Evolutionary conservation across 208 protist genomes (phyloP).

Genomic region (Trypanosoma conorhini): DNA sequence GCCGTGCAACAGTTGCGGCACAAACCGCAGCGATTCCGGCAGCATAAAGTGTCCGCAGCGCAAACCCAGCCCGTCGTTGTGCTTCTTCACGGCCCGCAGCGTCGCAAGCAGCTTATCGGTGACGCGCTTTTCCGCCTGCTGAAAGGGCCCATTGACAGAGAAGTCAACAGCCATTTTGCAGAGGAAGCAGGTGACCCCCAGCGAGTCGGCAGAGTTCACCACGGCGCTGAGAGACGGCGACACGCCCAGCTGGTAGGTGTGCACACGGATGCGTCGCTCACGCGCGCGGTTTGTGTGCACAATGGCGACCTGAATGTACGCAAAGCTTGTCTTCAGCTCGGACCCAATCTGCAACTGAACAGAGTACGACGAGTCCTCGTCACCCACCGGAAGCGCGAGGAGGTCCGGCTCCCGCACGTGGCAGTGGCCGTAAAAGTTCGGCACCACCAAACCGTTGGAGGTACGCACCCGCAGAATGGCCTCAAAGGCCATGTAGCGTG

Average conservation of each 20-base stretch:
- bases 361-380: constrained; percentile 89
- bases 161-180: constrained; percentile 75
- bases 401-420: constrained; percentile 95
- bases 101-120: constrained; percentile 54
- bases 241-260: constrained; percentile 76
- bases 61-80: constrained; percentile 51
- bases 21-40: constrained; percentile 72
- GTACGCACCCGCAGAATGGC: constrained; percentile 96
- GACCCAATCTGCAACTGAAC: constrained; percentile 69
- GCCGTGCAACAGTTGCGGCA: constrained; percentile 75
- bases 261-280: constrained; percentile 83
- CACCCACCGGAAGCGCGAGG: constrained; percentile 93
- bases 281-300: constrained; percentile 79
- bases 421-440: constrained; percentile 96
- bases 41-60: constrained; percentile 55
- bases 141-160: constrained; percentile 51
- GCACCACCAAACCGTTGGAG: constrained; percentile 79
- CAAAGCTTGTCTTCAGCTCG: constrained; percentile 62
- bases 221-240: constrained; percentile 40
- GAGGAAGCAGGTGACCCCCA: constrained; percentile 72
- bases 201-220: constrained; percentile 71
- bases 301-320: constrained; percentile 82
- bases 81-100: constrained; percentile 43
- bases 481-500: constrained; percentile 93
- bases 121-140: constrained; percentile 60